These are phyloP conservation scores for Talaromyces sp. DNA, from an alignment of 2,329 filamentous ascomycete genomes.

Conservation along the genomic window DNA sequence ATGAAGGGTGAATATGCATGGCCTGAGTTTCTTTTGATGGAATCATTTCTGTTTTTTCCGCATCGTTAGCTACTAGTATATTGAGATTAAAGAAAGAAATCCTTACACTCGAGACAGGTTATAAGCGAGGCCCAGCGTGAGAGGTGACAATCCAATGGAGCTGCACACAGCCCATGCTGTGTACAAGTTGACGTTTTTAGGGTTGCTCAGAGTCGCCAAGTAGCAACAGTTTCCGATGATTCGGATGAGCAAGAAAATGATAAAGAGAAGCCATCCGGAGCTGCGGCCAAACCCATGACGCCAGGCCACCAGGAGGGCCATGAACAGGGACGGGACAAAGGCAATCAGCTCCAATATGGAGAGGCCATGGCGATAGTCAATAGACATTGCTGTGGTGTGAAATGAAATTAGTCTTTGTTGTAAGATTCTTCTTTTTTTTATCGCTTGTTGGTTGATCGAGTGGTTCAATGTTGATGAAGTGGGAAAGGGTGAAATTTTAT, in stretches of 20 bases:
- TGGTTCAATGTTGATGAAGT: background rate
- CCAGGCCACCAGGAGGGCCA: slow-evolving; percentile 15
- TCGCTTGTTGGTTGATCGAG: background rate
- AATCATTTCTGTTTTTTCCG: slow-evolving; percentile 15
- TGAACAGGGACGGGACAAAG: slow-evolving; percentile 16
- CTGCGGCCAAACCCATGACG: slow-evolving; percentile 24
- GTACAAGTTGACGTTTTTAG: slow-evolving; percentile 19
- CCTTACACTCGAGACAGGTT: slow-evolving; percentile 14
- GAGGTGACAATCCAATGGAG: slow-evolving; percentile 15
- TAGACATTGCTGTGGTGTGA: slow-evolving; percentile 8
- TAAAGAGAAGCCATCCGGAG: slow-evolving; percentile 30
- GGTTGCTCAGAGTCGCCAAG: slow-evolving; percentile 19
- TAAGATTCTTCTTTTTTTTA: background rate
- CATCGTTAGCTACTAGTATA: background rate
- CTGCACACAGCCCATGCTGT: slow-evolving; percentile 21
- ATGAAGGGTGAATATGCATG: slow-evolving; percentile 16
- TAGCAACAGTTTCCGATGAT: slow-evolving; percentile 24
- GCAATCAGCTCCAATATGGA: slow-evolving; percentile 18
- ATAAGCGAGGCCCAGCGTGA: slow-evolving; percentile 13
- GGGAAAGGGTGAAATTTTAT: background rate
- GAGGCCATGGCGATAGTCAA: slow-evolving; percentile 17
- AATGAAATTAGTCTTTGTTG: background rate
- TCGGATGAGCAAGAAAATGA: slow-evolving; percentile 26
- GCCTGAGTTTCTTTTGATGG: slow-evolving; percentile 15
- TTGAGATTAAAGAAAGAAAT: background rate